Percentiles rank a stretch among this genome's conserved stretches.
phyloP scores from a whole-genome alignment of 345 rosid genomes.

The Boechera stricta region DNA sequence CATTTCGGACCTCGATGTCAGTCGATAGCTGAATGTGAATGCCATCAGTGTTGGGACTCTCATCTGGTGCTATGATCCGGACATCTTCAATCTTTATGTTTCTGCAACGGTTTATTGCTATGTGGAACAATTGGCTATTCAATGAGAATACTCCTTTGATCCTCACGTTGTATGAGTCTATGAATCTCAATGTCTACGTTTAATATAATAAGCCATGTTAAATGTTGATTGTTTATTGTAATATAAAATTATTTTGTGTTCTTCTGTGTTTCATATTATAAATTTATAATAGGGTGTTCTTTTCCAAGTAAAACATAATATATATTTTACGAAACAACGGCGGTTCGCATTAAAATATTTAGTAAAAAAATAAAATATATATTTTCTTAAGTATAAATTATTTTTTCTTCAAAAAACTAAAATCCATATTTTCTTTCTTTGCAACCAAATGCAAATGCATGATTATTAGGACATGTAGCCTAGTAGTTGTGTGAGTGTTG shows the following conservation, averaged over 20 bases:
- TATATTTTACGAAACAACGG: background rate
- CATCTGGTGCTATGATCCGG: slow-evolving; percentile 47
- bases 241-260: background rate
- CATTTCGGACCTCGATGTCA: slow-evolving; percentile 48
- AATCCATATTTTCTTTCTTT: too few species aligned
- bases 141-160: slow-evolving; percentile 57
- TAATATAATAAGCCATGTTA: background rate
- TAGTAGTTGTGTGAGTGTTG: background rate
- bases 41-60: slow-evolving; percentile 76
- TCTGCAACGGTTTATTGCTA: slow-evolving; percentile 55
- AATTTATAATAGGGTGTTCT: background rate
- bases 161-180: slow-evolving; percentile 49
- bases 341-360: too few species aligned
- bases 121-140: slow-evolving; percentile 61
- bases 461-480: background rate
- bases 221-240: too few species aligned
- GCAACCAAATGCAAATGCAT: background rate
- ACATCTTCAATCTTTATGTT: slow-evolving; percentile 53
- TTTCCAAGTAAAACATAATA: background rate
- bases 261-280: background rate
- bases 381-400: background rate
- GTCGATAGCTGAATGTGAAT: slow-evolving; percentile 59
- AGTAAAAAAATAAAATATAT: background rate
- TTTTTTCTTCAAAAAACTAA: too few species aligned
- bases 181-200: slow-evolving; percentile 36